Evolutionary conservation across 2,329 filamentous ascomycete genomes (phyloP).

Genomic region (Penicillium janthinellum): DNA sequence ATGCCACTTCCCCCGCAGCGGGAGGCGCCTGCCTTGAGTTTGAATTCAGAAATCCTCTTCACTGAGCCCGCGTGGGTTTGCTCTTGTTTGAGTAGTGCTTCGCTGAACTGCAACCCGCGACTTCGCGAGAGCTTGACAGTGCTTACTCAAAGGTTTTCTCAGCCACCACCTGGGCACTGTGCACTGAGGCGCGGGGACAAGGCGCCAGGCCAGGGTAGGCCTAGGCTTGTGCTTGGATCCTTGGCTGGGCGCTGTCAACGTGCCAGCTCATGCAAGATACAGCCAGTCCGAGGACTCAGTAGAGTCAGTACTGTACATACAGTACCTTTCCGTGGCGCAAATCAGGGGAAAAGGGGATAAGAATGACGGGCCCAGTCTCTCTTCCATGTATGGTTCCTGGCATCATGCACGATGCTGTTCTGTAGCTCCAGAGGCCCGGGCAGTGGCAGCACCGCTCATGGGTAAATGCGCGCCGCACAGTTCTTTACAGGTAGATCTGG

Average conservation of each 20-base stretch:
- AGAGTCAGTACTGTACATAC: neutral
- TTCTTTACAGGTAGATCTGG: neutral
- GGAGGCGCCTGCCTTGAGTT: slow-evolving; percentile 10
- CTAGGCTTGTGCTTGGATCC: slow-evolving; percentile 4
- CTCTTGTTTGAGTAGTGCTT: too few species aligned
- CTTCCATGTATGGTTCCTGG: slow-evolving; percentile 4
- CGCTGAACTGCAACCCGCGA: too few species aligned
- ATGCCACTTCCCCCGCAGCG: slow-evolving; percentile 15
- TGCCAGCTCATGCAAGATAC: neutral
- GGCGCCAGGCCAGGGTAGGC: neutral
- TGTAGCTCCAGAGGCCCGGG: neutral
- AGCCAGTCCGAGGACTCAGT: too few species aligned
- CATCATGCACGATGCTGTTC: neutral
- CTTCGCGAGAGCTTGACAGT: slow-evolving; percentile 18
- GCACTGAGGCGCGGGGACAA: neutral
- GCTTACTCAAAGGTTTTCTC: slow-evolving; percentile 17
- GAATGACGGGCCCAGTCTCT: neutral
- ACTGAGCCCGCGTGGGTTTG: neutral
- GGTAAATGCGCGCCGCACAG: neutral
- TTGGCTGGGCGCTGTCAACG: neutral
- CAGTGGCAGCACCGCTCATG: neutral
- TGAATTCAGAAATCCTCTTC: neutral
- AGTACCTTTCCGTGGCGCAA: neutral
- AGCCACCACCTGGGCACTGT: slow-evolving; percentile 3
- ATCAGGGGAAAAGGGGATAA: neutral